phyloP scores from a whole-genome alignment of 441 rosid genomes.

The Viola pubescens region DNA sequence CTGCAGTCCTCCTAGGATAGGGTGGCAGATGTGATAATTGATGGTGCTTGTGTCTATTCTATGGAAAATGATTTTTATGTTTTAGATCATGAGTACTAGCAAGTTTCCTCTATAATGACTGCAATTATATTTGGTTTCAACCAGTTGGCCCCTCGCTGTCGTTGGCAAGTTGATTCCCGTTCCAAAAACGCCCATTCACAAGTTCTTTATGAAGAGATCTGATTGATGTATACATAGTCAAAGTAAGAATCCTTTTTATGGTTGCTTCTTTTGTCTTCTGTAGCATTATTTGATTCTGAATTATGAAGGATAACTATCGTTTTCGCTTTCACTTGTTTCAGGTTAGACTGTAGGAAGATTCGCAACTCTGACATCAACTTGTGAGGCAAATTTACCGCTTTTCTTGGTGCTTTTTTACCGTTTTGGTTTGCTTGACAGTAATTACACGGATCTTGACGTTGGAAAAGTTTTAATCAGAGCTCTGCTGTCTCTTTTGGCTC shows the following conservation, averaged over 20 bases:
- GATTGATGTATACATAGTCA: slow-evolving; percentile 5
- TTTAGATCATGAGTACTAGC: too few species aligned
- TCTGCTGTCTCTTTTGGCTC: too few species aligned
- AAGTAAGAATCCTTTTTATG: slow-evolving; percentile 16
- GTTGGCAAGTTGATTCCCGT: slow-evolving; percentile 76
- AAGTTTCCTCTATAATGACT: not conserved
- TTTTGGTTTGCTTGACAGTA: not conserved
- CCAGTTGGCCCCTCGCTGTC: slow-evolving; percentile 85
- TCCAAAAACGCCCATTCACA: slow-evolving; percentile 48
- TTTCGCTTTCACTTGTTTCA: not conserved
- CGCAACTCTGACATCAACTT: not conserved
- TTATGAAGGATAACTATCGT: not conserved
- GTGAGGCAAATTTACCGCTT: too few species aligned
- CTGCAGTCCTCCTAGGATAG: not conserved
- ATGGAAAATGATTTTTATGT: too few species aligned
- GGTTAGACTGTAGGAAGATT: not conserved
- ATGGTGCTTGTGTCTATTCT: too few species aligned
- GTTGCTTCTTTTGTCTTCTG: not conserved
- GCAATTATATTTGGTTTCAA: not conserved
- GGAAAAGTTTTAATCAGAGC: too few species aligned
- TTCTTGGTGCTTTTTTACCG: too few species aligned
- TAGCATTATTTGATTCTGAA: not conserved
- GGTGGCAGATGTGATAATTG: too few species aligned
- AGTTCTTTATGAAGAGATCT: slow-evolving; percentile 29
- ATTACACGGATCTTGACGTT: not conserved